Percentiles rank a stretch among this genome's conserved stretches.
These are phyloP conservation scores for Fonsecaea erecta DNA, from an alignment of 2,329 filamentous ascomycete genomes.

Conservation along the genomic window DNA sequence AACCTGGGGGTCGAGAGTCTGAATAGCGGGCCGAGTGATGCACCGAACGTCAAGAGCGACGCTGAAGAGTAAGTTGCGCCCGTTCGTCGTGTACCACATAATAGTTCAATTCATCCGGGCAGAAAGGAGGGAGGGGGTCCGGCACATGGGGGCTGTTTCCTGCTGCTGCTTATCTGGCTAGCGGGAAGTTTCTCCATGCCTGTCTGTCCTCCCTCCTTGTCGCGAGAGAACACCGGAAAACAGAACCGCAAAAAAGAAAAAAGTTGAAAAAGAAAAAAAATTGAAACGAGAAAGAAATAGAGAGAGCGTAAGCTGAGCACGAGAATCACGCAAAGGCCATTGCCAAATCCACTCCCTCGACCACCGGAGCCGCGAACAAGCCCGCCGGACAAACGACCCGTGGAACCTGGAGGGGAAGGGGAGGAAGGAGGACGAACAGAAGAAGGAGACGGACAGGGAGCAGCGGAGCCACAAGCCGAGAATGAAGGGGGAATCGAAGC, in stretches of 20 bases:
- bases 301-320: constrained; percentile 29
- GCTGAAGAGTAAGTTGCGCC: constrained; percentile 33
- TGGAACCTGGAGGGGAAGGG: background rate
- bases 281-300: background rate
- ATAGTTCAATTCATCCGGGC: background rate
- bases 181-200: background rate
- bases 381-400: constrained; percentile 23
- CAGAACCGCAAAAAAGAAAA: background rate
- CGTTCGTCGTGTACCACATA: constrained; percentile 10
- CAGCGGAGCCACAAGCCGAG: background rate
- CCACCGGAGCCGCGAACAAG: constrained; percentile 23
- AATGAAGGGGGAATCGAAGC: background rate
- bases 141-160: background rate
- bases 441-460: background rate
- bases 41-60: constrained; percentile 30
- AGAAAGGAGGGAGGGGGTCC: background rate
- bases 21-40: constrained; percentile 28
- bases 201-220: background rate
- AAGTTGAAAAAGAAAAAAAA: background rate
- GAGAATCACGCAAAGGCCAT: constrained; percentile 12
- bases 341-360: constrained; percentile 15
- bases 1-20: constrained; percentile 31
- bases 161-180: background rate
- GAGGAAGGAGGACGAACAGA: background rate
- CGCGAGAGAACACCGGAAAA: background rate